phyloP scores from a whole-genome alignment of 2,329 filamentous ascomycete genomes.

The Fusarium secorum region DNA sequence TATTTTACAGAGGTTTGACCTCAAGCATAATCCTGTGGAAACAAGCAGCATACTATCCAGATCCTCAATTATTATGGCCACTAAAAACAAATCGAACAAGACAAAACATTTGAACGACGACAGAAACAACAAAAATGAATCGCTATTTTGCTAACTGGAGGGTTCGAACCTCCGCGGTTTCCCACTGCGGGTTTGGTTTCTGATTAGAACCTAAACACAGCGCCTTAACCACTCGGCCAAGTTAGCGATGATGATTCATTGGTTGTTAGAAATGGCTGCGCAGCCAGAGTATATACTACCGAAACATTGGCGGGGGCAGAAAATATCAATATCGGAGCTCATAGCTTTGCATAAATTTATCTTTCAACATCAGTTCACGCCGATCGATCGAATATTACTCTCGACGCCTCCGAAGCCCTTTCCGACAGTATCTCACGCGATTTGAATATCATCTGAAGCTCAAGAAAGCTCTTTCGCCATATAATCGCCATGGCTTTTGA shows the following conservation, averaged over 20 bases:
- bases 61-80: not conserved
- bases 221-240: constrained; percentile 40
- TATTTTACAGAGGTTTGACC: not conserved
- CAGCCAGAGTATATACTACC: accelerated
- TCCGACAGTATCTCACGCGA: not conserved
- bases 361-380: constrained; percentile 15
- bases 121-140: not conserved
- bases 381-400: not conserved
- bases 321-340: constrained; percentile 22
- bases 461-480: not conserved
- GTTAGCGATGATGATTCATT: constrained; percentile 35
- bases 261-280: accelerated
- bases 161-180: constrained; percentile 40
- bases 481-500: constrained; percentile 52
- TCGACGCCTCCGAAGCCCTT: not conserved
- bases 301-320: not conserved
- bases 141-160: constrained; percentile 34
- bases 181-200: constrained; percentile 39
- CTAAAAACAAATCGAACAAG: not conserved
- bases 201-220: constrained; percentile 37
- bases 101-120: no score
- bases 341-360: constrained; percentile 34
- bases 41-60: not conserved
- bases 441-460: not conserved
- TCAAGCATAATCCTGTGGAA: not conserved